These are phyloP conservation scores for Aspergillus homomorphus DNA, from an alignment of 495 filamentous ascomycete genomes.

Conservation along the genomic window DNA sequence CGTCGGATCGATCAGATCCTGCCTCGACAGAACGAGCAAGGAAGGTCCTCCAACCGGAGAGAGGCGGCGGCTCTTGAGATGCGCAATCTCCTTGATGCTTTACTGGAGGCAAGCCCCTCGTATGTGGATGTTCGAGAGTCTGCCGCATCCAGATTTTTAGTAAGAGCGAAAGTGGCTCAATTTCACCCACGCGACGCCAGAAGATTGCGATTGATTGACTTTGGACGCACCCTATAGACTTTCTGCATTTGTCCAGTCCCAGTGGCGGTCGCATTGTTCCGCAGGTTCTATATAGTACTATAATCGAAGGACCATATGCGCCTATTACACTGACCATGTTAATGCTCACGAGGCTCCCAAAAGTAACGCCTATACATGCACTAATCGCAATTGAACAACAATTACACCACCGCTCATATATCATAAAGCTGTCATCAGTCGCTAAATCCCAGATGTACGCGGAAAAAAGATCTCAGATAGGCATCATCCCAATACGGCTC, in stretches of 20 bases:
- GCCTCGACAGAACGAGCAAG: constrained; percentile 39
- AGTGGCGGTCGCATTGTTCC: neutral
- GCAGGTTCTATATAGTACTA: constrained; percentile 6
- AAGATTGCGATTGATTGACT: constrained; percentile 75
- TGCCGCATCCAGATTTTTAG: constrained; percentile 78
- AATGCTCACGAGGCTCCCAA: constrained; percentile 1
- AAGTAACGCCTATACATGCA: constrained; percentile 21
- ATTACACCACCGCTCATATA: constrained; percentile 17
- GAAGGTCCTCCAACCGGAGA: constrained; percentile 50
- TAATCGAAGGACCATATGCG: neutral
- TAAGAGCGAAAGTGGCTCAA: constrained; percentile 78
- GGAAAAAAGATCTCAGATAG: constrained; percentile 28
- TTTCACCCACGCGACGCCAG: constrained; percentile 82
- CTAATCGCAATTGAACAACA: constrained; percentile 16
- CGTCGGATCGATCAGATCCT: constrained; percentile 74
- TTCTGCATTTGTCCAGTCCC: constrained; percentile 27
- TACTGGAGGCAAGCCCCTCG: constrained; percentile 59
- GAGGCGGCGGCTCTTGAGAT: constrained; percentile 65
- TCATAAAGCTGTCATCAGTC: constrained; percentile 21
- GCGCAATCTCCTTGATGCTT: constrained; percentile 59
- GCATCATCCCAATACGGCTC: constrained; percentile 47
- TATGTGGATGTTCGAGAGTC: constrained; percentile 75
- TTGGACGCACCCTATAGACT: constrained; percentile 74
- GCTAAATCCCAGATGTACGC: constrained; percentile 6
- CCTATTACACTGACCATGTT: constrained; percentile 1